phyloP scores from a whole-genome alignment of 2,329 filamentous ascomycete genomes.

The Cytospora mali region DNA sequence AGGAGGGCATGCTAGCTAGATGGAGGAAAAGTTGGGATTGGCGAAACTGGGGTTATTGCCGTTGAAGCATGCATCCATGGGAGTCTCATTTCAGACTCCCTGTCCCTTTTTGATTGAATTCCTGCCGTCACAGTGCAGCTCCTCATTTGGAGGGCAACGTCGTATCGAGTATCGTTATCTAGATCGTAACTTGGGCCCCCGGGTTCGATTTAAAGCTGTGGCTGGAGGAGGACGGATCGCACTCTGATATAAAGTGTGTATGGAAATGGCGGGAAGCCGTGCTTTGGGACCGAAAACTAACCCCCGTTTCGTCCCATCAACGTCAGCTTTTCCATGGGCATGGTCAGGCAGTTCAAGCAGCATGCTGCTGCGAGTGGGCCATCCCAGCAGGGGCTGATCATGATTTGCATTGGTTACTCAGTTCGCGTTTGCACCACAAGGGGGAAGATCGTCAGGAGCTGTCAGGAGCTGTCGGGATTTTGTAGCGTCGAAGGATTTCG shows the following conservation, averaged over 20 bases:
- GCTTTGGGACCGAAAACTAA: not conserved
- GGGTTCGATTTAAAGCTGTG: conserved; percentile 1
- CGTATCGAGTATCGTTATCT: not conserved
- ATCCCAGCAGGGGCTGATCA: not conserved
- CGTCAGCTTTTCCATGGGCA: not conserved
- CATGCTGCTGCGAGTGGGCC: not conserved
- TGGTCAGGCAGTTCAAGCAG: not conserved
- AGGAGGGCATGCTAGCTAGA: not conserved
- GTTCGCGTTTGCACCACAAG: not conserved
- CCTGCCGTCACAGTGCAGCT: conserved; percentile 20
- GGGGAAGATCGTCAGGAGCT: conserved; percentile 1
- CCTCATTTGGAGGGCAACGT: conserved; percentile 16
- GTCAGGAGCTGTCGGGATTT: too few relatives aligned
- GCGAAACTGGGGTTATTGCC: not conserved
- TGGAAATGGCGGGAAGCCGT: not conserved
- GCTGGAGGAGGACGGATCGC: not conserved
- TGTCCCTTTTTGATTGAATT: not conserved
- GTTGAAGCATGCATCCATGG: not conserved
- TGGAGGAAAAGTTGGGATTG: not conserved
- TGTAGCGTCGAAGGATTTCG: not conserved
- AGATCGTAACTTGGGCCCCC: not conserved
- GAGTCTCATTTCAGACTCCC: conserved; percentile 10
- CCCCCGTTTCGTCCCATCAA: not conserved
- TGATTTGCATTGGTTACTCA: not conserved
- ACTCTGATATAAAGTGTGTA: not conserved